phyloP scores from a whole-genome alignment of 2,329 filamentous ascomycete genomes.

The Alternaria novae-zelandiae region DNA sequence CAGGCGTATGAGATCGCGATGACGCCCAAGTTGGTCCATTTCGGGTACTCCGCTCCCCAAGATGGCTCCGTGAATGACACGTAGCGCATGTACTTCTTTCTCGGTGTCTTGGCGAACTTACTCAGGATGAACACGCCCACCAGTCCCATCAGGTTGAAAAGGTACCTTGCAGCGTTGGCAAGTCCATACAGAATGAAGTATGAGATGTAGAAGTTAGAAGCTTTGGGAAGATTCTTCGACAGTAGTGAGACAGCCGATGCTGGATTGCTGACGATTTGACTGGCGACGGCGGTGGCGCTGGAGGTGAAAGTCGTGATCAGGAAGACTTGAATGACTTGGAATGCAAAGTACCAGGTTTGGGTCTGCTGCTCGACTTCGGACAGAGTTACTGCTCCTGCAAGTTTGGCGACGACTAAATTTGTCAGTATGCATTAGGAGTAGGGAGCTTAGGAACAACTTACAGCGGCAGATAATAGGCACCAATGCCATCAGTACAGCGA shows the following conservation, averaged over 20 bases:
- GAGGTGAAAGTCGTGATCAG: conserved; percentile 83
- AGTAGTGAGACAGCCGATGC: conserved; percentile 67
- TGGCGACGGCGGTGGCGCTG: conserved; percentile 68
- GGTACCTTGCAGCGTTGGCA: conserved; percentile 35
- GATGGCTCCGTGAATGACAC: conserved; percentile 52
- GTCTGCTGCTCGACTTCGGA: conserved; percentile 71
- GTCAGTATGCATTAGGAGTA: not conserved
- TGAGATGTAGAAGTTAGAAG: conserved; percentile 93
- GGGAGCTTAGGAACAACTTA: not conserved
- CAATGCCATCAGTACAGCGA: conserved; percentile 53
- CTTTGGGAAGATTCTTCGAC: conserved; percentile 76
- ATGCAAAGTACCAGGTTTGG: conserved; percentile 90
- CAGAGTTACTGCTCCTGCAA: conserved; percentile 46
- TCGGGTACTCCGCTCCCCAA: conserved; percentile 56
- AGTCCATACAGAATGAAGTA: conserved; percentile 90
- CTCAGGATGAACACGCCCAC: conserved; percentile 85
- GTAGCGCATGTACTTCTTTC: conserved; percentile 39
- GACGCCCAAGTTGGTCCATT: conserved; percentile 54
- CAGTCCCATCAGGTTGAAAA: conserved; percentile 80
- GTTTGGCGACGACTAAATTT: conserved; percentile 37
- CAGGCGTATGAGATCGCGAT: conserved; percentile 56
- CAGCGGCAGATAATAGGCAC: conserved; percentile 52
- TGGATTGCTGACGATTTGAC: conserved; percentile 68
- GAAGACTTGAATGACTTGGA: conserved; percentile 93
- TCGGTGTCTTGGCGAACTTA: conserved; percentile 58